These are phyloP conservation scores for Penicillium sp. DNA, from an alignment of 2,329 filamentous ascomycete species.

Conservation along the genomic window DNA sequence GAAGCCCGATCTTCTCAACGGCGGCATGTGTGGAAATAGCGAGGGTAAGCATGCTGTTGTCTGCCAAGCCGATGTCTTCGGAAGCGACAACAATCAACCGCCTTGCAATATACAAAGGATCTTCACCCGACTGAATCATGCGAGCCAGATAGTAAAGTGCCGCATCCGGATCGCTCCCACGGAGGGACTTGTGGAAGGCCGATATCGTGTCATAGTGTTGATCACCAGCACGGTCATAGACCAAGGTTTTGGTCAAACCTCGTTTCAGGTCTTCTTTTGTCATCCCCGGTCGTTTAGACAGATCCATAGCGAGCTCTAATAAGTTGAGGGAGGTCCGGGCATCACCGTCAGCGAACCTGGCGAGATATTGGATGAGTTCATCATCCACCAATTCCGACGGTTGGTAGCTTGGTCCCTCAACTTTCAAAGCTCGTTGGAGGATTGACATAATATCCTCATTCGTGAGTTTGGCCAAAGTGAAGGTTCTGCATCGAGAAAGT, in stretches of 20 bases:
- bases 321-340: conserved; percentile 90
- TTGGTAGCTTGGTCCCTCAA: conserved; percentile 55
- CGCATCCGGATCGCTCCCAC: conserved; percentile 82
- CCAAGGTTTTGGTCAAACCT: conserved; percentile 82
- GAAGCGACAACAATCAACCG: conserved; percentile 93
- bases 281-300: conserved; percentile 63
- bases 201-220: conserved; percentile 98
- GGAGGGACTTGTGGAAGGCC: conserved; percentile 92
- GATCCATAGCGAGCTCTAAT: conserved; percentile 80
- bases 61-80: conserved; percentile 88
- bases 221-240: conserved; percentile 92
- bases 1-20: conserved; percentile 89
- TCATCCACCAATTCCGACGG: conserved; percentile 64
- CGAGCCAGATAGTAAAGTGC: conserved; percentile 90
- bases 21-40: conserved; percentile 85
- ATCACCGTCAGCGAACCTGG: conserved; percentile 86
- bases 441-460: conserved; percentile 71
- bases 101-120: conserved; percentile 86
- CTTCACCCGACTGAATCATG: conserved; percentile 94
- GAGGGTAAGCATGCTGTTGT: conserved; percentile 77
- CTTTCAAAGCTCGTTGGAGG: conserved; percentile 67
- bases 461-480: conserved; percentile 74
- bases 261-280: conserved; percentile 77
- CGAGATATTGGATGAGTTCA: conserved; percentile 75
- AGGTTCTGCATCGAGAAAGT: conserved; percentile 84